Conservation (phyloP, 1,284 basidiomycete genomes). For the Microbotryum violaceum region DNA sequence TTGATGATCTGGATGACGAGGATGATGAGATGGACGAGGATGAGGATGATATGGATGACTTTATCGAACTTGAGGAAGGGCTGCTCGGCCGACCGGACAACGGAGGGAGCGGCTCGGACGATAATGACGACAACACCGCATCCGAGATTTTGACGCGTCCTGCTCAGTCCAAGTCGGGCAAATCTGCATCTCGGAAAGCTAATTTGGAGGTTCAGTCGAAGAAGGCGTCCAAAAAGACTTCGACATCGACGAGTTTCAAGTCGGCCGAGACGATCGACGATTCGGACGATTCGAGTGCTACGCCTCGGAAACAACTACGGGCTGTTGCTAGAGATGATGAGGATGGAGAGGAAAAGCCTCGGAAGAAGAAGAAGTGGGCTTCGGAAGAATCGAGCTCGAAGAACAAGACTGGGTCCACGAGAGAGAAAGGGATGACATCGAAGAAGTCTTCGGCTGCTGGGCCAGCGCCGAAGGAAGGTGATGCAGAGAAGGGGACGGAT, state of each 20-base stretch:
- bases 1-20: conserved; percentile 53
- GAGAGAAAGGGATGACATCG: conserved; percentile 53
- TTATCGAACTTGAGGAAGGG: conserved; percentile 10
- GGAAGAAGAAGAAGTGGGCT: not conserved
- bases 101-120: conserved; percentile 4
- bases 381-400: conserved; percentile 54
- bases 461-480: conserved; percentile 10
- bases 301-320: too few relatives aligned
- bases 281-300: not conserved
- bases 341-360: not conserved
- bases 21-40: conserved; percentile 46
- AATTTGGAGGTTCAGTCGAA: not conserved
- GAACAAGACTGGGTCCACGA: conserved; percentile 55
- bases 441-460: conserved; percentile 43
- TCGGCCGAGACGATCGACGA: not conserved
- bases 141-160: not conserved
- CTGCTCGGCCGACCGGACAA: conserved; percentile 1
- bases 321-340: too few relatives aligned
- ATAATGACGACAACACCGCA: conserved; percentile 14
- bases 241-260: conserved; percentile 16
- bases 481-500: conserved; percentile 8
- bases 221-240: conserved; percentile 13
- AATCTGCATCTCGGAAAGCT: not conserved
- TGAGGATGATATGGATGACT: conserved; percentile 14
- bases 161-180: not conserved